Evolutionary conservation across 495 filamentous ascomycete genomes (phyloP).

Genomic region (Penicillium crystallinum): DNA sequence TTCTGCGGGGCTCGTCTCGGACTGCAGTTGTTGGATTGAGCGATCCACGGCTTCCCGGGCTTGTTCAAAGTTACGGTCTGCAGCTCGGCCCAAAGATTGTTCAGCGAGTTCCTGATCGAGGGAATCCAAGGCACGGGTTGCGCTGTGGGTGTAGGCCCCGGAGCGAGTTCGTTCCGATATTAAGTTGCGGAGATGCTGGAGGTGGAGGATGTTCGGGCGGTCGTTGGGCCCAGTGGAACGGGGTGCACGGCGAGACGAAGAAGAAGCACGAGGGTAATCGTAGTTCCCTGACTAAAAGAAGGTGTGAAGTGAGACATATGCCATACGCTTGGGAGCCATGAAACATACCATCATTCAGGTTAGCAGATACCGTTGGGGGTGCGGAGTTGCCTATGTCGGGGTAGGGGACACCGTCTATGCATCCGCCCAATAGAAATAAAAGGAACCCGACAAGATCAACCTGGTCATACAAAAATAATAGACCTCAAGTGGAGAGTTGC

Average conservation of each 20-base stretch:
- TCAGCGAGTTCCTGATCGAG: conserved; percentile 37
- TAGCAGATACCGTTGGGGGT: background rate
- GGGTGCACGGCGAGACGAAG: conserved; percentile 36
- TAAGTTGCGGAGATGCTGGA: conserved; percentile 40
- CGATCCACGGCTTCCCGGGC: conserved; percentile 22
- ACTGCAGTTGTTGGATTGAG: conserved; percentile 19
- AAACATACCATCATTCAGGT: conserved; percentile 5
- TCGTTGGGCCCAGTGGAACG: conserved; percentile 18
- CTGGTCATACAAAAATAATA: background rate
- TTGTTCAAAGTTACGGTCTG: conserved; percentile 23
- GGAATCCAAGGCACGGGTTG: conserved; percentile 33
- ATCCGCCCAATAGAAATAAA: background rate
- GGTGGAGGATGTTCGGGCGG: conserved; percentile 13
- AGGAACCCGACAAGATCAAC: background rate
- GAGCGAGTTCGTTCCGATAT: conserved; percentile 35
- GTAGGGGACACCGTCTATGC: background rate
- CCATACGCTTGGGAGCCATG: background rate
- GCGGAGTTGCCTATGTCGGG: background rate
- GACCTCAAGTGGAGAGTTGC: background rate
- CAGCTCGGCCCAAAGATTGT: conserved; percentile 17
- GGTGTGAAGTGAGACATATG: conserved; percentile 4
- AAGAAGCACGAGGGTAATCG: conserved; percentile 50
- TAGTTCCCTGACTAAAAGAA: conserved; percentile 52
- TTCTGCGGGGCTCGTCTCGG: conserved; percentile 13
- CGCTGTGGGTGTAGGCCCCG: conserved; percentile 38